Base-by-base conservation (phyloP, 768 basidiomycete genomes). In the Lactifluus hygrophoroides region DNA sequence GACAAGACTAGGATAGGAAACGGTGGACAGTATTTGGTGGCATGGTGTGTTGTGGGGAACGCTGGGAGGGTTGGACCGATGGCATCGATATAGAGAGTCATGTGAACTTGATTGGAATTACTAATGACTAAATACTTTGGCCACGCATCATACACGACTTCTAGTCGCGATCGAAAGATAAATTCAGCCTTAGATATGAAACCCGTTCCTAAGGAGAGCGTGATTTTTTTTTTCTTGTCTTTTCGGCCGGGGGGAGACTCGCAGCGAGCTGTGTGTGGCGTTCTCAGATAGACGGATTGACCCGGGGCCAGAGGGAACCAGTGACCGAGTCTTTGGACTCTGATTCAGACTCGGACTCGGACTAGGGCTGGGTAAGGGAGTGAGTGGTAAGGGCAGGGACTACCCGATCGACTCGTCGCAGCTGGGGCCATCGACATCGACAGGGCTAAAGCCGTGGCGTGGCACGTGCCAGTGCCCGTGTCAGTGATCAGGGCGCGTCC, bases 61-160 rank as follows among this genome's bases (percentile, higher is more conserved):
- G 21, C 38, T 54, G 23, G 23, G 43, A 37, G 28, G 48, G 25
- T 57, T 37, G 50, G 56, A 47, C 51, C 42, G 53, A 55, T 55
- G 58, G 54, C 10, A 60, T 60, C 59, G 59, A 60, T 60, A 56
- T 46, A 58, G 50, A 51, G 43, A 13, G 52, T 58, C 57, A 58
- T 58, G 57, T 58, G 57, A 58, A 50, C 45, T 28, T 38, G n/a
- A 28, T 52, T n/a, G 13, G 34, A 10, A 38, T 19, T 32, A 35
- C 5, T 45, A 54, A 48, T 51, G 42, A 51, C 34, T 40, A 55
- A 49, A 55, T 28, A 42, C 14, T n/a, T 45, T 55, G 43, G 35
- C 43, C 59, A 47, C 35, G 59, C 49, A 34, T 25, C 27, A 42
- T 56, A 56, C 59, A 60, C 54, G 59, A 60, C 49, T 6, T 46